Evolutionary conservation across 331 rosid genomes (phyloP), one percentile per base, ranked within the genome.

Genomic region (Spiraea crenata): DNA sequence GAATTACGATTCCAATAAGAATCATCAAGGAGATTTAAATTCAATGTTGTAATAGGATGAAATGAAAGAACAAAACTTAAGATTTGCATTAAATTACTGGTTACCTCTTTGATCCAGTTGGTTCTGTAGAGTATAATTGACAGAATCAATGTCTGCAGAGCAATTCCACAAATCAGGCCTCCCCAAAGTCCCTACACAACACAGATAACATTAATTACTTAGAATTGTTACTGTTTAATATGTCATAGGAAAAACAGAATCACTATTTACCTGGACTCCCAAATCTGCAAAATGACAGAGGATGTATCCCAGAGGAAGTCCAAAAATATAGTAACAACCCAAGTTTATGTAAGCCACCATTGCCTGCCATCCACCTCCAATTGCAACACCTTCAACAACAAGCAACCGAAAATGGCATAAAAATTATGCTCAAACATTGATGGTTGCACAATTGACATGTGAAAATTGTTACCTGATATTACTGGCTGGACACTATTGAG

Each of bases 361-460:
- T 51, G 85, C 83, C 69, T 90, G 93, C 96, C 96, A 90, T 31
- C 98, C 98, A 47, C 91, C 96, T 79, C 96, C 98, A 74, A 92
- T 41, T 35, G 98, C 98, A 81, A 92, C 96, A 16, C 98, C 98
- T 92, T 62, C 41, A 82, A 70, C 40, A 80, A 69, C 63, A 52
- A 55, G 62, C 6, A 51, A 20, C 4, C 38, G 19, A 40, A 44
- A 9, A n/a, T n/a, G 50, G 62, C 50, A 50, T 67, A 35, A n/a
- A 40, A n/a, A 9, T 2, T 41, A 40, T 58, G 31, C 31, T 25
- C 31, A 25, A n/a, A 4, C 15, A 61, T 61, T 11, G 7, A 61
- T 60, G 13, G 25, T 5, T 15, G 9, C 3, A 61, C 31, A 25
- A 25, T 6, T 61, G 6, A 3, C 15, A 7, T 40, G 15, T 34